Evolutionary conservation across 352 stramenopile species (phyloP), one percentile per base, ranked within the genome.

Genomic region (Phytopythium helicoides): DNA sequence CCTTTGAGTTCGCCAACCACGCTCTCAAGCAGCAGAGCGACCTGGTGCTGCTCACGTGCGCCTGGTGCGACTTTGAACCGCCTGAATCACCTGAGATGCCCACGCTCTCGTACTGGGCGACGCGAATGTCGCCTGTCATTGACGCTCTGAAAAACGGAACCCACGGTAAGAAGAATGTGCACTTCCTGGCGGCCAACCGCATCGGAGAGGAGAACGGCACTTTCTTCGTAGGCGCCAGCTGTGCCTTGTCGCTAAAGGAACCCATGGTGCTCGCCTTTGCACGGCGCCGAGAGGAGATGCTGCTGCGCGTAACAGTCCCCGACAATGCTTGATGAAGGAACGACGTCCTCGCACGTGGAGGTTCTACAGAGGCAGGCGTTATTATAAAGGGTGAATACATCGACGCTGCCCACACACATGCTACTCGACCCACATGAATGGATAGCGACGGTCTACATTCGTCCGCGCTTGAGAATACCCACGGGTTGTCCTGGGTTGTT

Each of bases 181-280:
- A 88, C 39, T 91, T 90, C 42, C 45, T 94, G 12, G 87, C 76
- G 53, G 76, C 81, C 19, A 94, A 94, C 62, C 77, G 84, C 48
- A 87, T 87, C 41, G 84, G 84, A 26, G 68, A 52, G 3, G 84
- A 94, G 41, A 87, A 87, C 23, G 84, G 84, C 31, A 91, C 82
- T 38, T 81, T 83, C 54, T 94, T 94, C 60, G 81, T 91, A 16
- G 84, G 80, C 47, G 79, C 79, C 18, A 92, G 81, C 47, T 94
- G 84, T 47, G 79, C 67, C 2, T 52, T 92, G 54, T 88, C 76
- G 31, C 68, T 94, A 0, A 69, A 76, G 16, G 61, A 85, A 51
- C 81, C 81, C 14, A 44, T 37, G 46, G 56, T 94, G 21, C 40
- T 94, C 2, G 53, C 55, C 1, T 53, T 74, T 40, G 77, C 81